phyloP scores from a whole-genome alignment of 1,284 basidiomycete genomes.

The Sanghuangporus sanghuang region DNA sequence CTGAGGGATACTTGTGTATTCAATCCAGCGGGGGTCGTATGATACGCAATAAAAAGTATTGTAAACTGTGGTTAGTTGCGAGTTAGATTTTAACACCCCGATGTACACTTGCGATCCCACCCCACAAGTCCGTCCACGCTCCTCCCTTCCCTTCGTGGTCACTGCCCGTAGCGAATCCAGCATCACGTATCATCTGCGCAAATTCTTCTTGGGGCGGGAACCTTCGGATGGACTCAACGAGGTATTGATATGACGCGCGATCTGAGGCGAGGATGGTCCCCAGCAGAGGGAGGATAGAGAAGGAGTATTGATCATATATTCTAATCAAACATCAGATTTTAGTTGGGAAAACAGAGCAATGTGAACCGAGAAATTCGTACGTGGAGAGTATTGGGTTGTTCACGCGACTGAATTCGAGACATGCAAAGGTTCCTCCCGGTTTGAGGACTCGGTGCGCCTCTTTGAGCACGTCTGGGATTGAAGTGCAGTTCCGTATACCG shows the following conservation, averaged over 20 bases:
- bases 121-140: conserved; percentile 84
- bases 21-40: not conserved
- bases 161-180: conserved; percentile 77
- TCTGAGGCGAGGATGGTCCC: conserved; percentile 97
- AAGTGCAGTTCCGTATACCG: conserved; percentile 97
- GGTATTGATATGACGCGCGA: conserved; percentile 93
- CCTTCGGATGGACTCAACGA: conserved; percentile 94
- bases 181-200: conserved; percentile 83
- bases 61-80: not conserved
- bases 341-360: not conserved
- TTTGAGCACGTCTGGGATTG: conserved; percentile 80
- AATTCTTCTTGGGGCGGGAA: conserved; percentile 93
- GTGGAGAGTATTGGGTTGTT: conserved; percentile 82
- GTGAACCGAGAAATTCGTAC: conserved; percentile 38
- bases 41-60: not conserved
- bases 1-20: not conserved
- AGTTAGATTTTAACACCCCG: conserved; percentile 74
- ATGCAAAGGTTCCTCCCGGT: conserved; percentile 94
- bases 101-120: conserved; percentile 82
- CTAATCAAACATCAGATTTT: conserved; percentile 36
- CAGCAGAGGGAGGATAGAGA: conserved; percentile 90
- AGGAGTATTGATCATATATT: conserved; percentile 93
- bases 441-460: conserved; percentile 95
- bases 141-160: conserved; percentile 74
- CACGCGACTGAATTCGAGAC: conserved; percentile 96